Evolutionary conservation across 1,139 yeast species (phyloP), one percentile per base, ranked within the genome.

Genomic region (Magnusiomyces paraingens): DNA sequence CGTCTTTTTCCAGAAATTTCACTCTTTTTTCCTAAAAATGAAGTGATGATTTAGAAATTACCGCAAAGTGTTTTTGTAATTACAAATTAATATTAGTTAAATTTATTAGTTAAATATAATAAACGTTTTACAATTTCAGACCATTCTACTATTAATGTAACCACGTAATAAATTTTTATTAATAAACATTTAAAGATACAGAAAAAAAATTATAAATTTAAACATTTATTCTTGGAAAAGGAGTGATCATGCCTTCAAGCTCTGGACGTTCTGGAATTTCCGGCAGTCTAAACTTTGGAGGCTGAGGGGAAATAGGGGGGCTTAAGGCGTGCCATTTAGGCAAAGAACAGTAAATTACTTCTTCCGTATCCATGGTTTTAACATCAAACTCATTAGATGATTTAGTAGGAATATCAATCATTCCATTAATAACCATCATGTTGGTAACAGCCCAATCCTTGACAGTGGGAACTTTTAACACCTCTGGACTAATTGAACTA

Each of bases 251-350:
- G 14, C 21, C 14, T 18, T 41, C 44, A 3, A 41, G 49, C 21
- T 53, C 55, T 5, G 55, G 55, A 22, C 49, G 40, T 39, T 54
- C 57, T 2, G 57, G 57, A 35, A 52, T 54, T 49, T 54, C 52
- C 15, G 57, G 57, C 4, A 54, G 40, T 43, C 52, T 20, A 41
- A 35, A 38, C 41, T 52, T 52, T 50, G 54, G 54, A 10, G 57
- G 54, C 4, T n/a, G 32, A 12, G 54, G 51, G 17, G 52, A 44
- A 14, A 43, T 21, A 2, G 57, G 57, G 17, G 52, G 52, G n/a
- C 52, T 51, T 22, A 40, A 17, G 12, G 17, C 46, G 26, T 49
- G 50, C 51, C 50, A 46, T 2, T 47, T 20, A 3, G 50, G 50
- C 12, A 18, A 12, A 11, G 44, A 36, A 36, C 17, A 36, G 40